phyloP scores from a whole-genome alignment of 2,329 filamentous ascomycete genomes.

The Aciculosporium take region DNA sequence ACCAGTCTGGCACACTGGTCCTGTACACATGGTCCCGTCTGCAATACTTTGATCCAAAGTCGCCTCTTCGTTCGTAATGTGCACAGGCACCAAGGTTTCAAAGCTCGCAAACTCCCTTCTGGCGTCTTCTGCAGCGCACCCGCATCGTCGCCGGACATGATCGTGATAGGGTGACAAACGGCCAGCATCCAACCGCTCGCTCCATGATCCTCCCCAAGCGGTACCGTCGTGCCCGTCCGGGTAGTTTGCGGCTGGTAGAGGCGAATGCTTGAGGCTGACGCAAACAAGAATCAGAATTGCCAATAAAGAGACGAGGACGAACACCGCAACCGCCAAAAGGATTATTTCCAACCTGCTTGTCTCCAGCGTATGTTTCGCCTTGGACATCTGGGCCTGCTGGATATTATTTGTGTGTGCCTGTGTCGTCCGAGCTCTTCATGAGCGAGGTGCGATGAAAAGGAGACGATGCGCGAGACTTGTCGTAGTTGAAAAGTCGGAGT shows the following conservation, averaged over 20 bases:
- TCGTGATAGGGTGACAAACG: constrained; percentile 6
- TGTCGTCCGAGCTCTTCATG: background rate
- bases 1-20: background rate
- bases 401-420: background rate
- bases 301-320: constrained; percentile 20
- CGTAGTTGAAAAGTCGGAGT: background rate
- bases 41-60: background rate
- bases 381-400: constrained; percentile 10
- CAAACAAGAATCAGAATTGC: constrained; percentile 18
- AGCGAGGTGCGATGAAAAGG: background rate
- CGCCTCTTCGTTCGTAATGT: background rate
- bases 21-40: background rate
- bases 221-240: constrained; percentile 1
- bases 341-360: constrained; percentile 19
- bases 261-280: constrained; percentile 10
- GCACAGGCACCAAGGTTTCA: constrained; percentile 3
- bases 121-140: constrained; percentile 13
- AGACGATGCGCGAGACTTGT: too few relatives aligned
- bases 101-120: constrained; percentile 12
- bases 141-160: constrained; percentile 14
- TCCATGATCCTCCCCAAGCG: constrained; percentile 10
- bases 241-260: background rate
- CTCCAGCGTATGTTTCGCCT: constrained; percentile 13
- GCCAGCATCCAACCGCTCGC: constrained; percentile 6
- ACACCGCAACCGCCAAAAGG: constrained; percentile 18